Base-by-base conservation (phyloP, 1,284 basidiomycete species). In the Xerocomus amazonicus region DNA sequence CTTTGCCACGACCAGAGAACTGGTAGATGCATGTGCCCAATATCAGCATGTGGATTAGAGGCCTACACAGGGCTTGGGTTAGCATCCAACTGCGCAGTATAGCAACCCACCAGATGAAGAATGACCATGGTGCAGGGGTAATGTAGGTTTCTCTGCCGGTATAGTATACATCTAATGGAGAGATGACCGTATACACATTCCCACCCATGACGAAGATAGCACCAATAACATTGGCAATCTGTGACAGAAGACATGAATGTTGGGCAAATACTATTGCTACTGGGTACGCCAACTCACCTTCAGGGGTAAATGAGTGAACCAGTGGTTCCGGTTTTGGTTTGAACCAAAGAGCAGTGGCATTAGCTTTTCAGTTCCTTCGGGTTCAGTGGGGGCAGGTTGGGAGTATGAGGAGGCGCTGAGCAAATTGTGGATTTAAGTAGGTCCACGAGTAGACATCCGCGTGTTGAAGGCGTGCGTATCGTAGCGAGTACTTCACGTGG, bases 21-120 rank as follows among this genome's bases (percentile, higher is more conserved):
- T 95, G 92, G 78, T 92, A 95, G 73, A 94, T 78, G 61, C 94
- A 75, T 29, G 87, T 90, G 41, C 92, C 91, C 51, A 97, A 75
- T 43, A 97, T 80, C 13, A 97, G 78, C 45, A 92, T 70, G 68
- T 97, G 92, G 63, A 92, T 91, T 55, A 92, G 68, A 13, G 87
- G 83, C 87, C 83, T 85, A 44, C 27, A 23, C 38, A 8, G 51
- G 45, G 55, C 52, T 38, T 45, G 37, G 28, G 31, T 43, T 8
- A 27, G 16, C 55, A 40, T 2, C 33, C 19, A 23, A 23, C 19
- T 23, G 9, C 26, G 7, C 8, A 14, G 34, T 54, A 59, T 6
- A 60, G 51, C 4, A 34, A 64, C 73, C 35, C 48, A 84, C 88
- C 89, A 91, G 63, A 92, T 85, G 67, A 83, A 78, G 71, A 89